A percentile compares a stretch with the other conserved stretches of the same genome.
These are phyloP conservation scores for Takashimella tepidaria DNA, from an alignment of 1,284 basidiomycete genomes.

Conservation along the genomic window DNA sequence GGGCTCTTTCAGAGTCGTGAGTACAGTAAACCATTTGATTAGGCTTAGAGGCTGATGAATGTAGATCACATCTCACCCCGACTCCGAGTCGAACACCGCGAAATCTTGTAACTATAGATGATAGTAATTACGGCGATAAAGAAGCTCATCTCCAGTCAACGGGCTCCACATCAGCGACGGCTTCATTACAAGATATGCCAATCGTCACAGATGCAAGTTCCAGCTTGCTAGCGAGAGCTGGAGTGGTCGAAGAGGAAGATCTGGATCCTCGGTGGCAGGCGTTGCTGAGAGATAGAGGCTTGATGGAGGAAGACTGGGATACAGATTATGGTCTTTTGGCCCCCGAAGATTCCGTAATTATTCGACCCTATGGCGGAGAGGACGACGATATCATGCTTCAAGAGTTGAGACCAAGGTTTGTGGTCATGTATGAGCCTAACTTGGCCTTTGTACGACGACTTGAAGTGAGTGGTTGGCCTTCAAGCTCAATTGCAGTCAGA, in stretches of 20 bases:
- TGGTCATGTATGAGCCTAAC: constrained; percentile 93
- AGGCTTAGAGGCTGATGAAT: too few species aligned
- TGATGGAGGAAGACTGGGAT: constrained; percentile 58
- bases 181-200: not conserved
- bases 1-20: constrained; percentile 32
- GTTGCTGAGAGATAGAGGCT: constrained; percentile 22
- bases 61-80: too few species aligned
- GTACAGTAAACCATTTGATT: too few species aligned
- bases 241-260: constrained; percentile 41
- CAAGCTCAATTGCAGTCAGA: not conserved
- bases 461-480: constrained; percentile 60
- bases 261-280: constrained; percentile 18
- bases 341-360: constrained; percentile 74
- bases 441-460: constrained; percentile 87
- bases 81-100: too few species aligned
- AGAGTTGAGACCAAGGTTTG: constrained; percentile 84
- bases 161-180: too few species aligned
- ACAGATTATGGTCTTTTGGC: constrained; percentile 73
- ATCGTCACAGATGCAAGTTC: constrained; percentile 10
- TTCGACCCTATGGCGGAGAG: constrained; percentile 86
- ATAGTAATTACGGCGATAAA: too few species aligned
- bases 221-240: constrained; percentile 23
- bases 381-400: constrained; percentile 83
- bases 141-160: too few species aligned
- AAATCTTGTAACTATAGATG: not conserved